Evolutionary conservation across 2,329 filamentous ascomycete species (phyloP).

Genomic region (Fragosphaeria purpurea): DNA sequence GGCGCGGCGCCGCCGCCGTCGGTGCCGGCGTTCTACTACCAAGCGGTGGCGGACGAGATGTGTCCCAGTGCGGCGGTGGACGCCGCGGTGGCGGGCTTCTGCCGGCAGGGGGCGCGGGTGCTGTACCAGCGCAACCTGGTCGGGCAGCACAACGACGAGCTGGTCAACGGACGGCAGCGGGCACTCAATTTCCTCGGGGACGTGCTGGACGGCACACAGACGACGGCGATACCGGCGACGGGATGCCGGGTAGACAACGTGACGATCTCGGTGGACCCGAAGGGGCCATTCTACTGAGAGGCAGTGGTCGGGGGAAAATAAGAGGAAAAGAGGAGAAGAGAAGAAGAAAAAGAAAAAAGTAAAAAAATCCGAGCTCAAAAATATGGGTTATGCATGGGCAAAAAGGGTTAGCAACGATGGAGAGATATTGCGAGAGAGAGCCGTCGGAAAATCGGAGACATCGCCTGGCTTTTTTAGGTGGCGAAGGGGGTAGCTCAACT

Average conservation of each 20-base stretch:
- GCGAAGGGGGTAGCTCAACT: too few species aligned
- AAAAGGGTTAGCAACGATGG: too few species aligned
- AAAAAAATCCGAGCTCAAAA: too few species aligned
- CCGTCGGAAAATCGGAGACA: too few species aligned
- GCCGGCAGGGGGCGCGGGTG: conserved; percentile 28
- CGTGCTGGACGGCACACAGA: conserved; percentile 7
- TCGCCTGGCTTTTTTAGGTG: too few species aligned
- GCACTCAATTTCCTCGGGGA: conserved; percentile 14
- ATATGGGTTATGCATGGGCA: too few species aligned
- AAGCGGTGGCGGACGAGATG: conserved; percentile 32
- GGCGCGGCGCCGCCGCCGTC: conserved; percentile 24
- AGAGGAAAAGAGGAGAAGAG: too few species aligned
- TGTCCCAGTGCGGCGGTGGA: conserved; percentile 29
- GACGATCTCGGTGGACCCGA: neutral
- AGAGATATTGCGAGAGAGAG: too few species aligned
- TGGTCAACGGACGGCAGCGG: conserved; percentile 13
- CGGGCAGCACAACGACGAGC: conserved; percentile 25
- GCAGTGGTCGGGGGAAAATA: too few species aligned
- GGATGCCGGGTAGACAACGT: neutral
- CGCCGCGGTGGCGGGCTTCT: conserved; percentile 27
- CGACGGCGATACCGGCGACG: neutral
- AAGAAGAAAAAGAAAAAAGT: too few species aligned
- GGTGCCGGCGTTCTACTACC: conserved; percentile 36
- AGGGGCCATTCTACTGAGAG: neutral
- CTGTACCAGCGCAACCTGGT: conserved; percentile 28